A percentile compares a stretch with the other conserved stretches of the same genome.
These are phyloP conservation scores for Aspergillus ellipticus DNA, from an alignment of 495 filamentous ascomycete genomes.

Conservation along the genomic window DNA sequence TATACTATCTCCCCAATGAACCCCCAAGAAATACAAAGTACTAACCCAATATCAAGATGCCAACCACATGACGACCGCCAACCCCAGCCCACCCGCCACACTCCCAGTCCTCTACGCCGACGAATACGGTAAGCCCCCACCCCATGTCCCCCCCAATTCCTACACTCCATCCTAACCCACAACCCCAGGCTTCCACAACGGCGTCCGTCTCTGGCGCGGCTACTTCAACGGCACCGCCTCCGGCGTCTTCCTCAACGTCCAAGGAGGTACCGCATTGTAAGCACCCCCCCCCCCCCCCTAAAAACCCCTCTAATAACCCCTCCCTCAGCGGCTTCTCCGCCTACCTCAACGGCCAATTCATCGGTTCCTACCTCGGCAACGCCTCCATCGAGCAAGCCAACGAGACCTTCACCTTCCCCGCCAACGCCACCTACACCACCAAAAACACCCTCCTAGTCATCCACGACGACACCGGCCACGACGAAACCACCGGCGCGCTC, in stretches of 20 bases:
- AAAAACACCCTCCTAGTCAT: conserved; percentile 55
- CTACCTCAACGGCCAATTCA: conserved; percentile 52
- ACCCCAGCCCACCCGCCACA: conserved; percentile 55
- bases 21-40: neutral
- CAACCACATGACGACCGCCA: conserved; percentile 54
- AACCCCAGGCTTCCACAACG: conserved; percentile 61
- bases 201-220: conserved; percentile 64
- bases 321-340: conserved; percentile 47
- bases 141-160: neutral
- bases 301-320: neutral
- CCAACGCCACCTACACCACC: conserved; percentile 49
- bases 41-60: conserved; percentile 35
- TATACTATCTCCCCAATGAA: neutral
- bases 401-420: conserved; percentile 29
- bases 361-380: conserved; percentile 55
- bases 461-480: conserved; percentile 69
- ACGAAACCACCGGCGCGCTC: conserved; percentile 62
- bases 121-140: conserved; percentile 56
- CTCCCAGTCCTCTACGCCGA: conserved; percentile 54
- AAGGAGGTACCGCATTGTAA: conserved; percentile 59
- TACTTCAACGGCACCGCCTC: conserved; percentile 57
- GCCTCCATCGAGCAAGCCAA: conserved; percentile 32
- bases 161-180: neutral
- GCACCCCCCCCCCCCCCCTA: conserved; percentile 4
- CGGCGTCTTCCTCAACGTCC: conserved; percentile 53